phyloP scores from a whole-genome alignment of 2,329 filamentous ascomycete species.

The Colletotrichum lupini region DNA sequence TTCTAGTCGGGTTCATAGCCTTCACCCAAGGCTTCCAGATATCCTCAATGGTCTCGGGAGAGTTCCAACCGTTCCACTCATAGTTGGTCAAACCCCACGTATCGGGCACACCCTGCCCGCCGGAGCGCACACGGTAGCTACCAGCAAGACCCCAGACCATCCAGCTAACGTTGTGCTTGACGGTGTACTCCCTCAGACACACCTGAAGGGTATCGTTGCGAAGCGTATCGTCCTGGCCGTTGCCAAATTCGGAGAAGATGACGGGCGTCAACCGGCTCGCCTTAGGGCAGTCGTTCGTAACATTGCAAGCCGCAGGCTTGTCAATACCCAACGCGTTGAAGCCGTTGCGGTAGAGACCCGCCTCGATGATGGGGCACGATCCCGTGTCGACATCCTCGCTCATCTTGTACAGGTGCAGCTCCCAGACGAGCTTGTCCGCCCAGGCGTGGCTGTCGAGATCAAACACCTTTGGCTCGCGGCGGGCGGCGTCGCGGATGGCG shows the following conservation, averaged over 20 bases:
- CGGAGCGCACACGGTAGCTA: conserved; percentile 59
- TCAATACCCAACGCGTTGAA: conserved; percentile 55
- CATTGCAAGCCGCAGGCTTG: conserved; percentile 36
- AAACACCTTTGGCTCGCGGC: conserved; percentile 55
- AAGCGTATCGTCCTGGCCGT: conserved; percentile 55
- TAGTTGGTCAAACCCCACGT: conserved; percentile 60
- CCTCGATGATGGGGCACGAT: conserved; percentile 58
- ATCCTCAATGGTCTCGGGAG: conserved; percentile 55
- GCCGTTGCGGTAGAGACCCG: conserved; percentile 59
- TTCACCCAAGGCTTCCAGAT: conserved; percentile 63
- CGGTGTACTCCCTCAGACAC: conserved; percentile 57
- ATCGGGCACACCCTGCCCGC: conserved; percentile 57
- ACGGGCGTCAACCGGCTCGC: conserved; percentile 55
- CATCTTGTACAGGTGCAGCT: conserved; percentile 54
- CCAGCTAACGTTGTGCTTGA: conserved; percentile 57
- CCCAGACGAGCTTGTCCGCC: conserved; percentile 59
- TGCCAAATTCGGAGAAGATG: conserved; percentile 59
- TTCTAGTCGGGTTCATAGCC: conserved; percentile 53
- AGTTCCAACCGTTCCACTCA: conserved; percentile 59
- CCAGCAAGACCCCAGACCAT: conserved; percentile 62
- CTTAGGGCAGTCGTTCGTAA: conserved; percentile 55
- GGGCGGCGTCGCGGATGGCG: conserved; percentile 27
- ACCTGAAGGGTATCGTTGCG: conserved; percentile 48
- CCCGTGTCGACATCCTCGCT: conserved; percentile 53
- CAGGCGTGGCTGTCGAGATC: conserved; percentile 57